A percentile compares a stretch with the other conserved stretches of the same genome.
Conservation (phyloP, 805 yeast species). For the Wickerhamomyces bovis region DNA sequence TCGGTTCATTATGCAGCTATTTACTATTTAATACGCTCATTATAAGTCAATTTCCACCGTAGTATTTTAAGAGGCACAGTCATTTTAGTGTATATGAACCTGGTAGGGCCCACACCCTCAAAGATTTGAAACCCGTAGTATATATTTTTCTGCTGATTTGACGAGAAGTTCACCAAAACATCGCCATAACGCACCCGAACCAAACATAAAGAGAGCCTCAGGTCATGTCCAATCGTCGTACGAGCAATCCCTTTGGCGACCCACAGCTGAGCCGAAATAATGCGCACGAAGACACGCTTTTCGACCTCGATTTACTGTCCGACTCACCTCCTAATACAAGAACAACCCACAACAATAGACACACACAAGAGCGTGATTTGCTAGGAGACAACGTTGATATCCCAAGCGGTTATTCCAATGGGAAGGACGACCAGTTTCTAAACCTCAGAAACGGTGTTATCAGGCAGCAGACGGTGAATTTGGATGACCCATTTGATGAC, state of each 20-base stretch:
- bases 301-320: constrained; percentile 33
- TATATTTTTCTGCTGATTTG: neutral
- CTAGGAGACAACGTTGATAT: constrained; percentile 12
- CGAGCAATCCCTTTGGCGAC: constrained; percentile 2
- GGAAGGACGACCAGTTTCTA: constrained; percentile 12
- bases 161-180: neutral
- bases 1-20: neutral
- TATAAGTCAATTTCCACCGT: neutral
- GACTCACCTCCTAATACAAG: neutral
- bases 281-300: constrained; percentile 25
- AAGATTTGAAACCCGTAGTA: neutral
- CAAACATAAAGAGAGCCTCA: neutral
- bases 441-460: constrained; percentile 22
- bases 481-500: constrained; percentile 27
- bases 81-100: no score
- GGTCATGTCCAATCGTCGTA: neutral
- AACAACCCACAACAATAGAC: constrained; percentile 8
- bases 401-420: constrained; percentile 13
- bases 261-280: neutral
- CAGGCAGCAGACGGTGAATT: constrained; percentile 29
- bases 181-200: neutral
- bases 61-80: neutral
- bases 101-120: neutral
- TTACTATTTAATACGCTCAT: no score
- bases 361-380: constrained; percentile 7